Evolutionary conservation across 106 monocot genomes (phyloP), one percentile per base, ranked within the genome.

Genomic region (Allium sativum): DNA sequence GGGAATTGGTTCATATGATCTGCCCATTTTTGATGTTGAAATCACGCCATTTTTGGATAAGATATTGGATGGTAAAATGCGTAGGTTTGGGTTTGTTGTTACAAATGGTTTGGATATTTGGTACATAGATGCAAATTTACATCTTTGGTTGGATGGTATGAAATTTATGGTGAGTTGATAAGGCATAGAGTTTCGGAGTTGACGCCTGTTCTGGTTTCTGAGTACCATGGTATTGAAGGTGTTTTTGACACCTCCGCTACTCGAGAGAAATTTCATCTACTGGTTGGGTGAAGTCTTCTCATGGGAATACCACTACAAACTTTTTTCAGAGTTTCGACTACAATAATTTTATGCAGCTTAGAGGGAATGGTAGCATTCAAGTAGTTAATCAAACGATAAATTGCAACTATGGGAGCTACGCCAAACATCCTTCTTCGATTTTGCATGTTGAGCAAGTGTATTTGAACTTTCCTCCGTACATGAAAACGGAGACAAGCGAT

Each of bases 121-220:
- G 91, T 91, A 48, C 42, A 55, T 98, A 0, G 88, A 98, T 73
- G 98, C 81, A n/a, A 98, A 98, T 71, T 75, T 92, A 69, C 98
- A 98, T 63, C 74, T 98, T 65, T 98, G 98, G 98, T 62, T 98
- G 68, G 98, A 98, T 62, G 22, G 53, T 15, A 75, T 7, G 42
- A 53, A 9, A 81, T 82, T 16, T 45, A 21, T n/a, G 98, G 92
- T 6, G 41, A 52, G 15, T 71, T 92, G 61, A 77, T 88, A 53
- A 77, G 77, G 22, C 56, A 81, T 51, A 52, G 78, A 52, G 74
- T 82, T 12, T 84, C 82, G 0, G 55, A 41, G 7, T 63, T 69
- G 10, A 3, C 12, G 40, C 64, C 73, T 8, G 61, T 73, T 7
- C 7, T 74, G 40, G 18, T 60, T 55, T 91, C 84, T 8, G 48